These are phyloP conservation scores for Aphanomyces cochlioides DNA, from an alignment of 352 stramenopile species.

Conservation along the genomic window DNA sequence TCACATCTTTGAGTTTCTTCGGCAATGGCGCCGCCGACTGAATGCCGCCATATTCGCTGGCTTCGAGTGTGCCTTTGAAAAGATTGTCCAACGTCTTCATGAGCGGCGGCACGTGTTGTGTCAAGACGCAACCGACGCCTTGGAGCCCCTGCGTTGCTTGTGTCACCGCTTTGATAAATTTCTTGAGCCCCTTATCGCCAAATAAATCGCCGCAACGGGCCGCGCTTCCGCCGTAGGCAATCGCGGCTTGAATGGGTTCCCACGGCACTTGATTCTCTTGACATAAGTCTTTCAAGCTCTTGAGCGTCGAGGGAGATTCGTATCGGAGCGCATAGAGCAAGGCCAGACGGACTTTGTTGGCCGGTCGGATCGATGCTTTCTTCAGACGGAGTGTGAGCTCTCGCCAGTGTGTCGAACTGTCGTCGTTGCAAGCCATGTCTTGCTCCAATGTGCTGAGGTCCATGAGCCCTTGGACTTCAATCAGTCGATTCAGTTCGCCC, in stretches of 20 bases:
- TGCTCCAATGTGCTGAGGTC: slow-evolving; percentile 98
- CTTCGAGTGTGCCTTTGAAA: slow-evolving; percentile 67
- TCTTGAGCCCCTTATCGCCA: slow-evolving; percentile 78
- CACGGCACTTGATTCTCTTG: slow-evolving; percentile 17
- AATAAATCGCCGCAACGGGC: slow-evolving; percentile 71
- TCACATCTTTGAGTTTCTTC: slow-evolving; percentile 94
- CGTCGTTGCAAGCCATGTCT: slow-evolving; percentile 80
- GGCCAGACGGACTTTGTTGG: slow-evolving; percentile 96
- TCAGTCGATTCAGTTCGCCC: slow-evolving; percentile 94
- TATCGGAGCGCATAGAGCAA: slow-evolving; percentile 99
- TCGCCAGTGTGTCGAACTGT: slow-evolving; percentile 78
- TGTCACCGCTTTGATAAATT: slow-evolving; percentile 89
- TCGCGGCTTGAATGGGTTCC: slow-evolving; percentile 50
- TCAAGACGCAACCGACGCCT: slow-evolving; percentile 97
- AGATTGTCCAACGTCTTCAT: slow-evolving; percentile 90
- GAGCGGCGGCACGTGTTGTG: slow-evolving; percentile 96
- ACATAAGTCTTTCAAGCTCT: slow-evolving; percentile 73
- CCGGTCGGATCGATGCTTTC: slow-evolving; percentile 85
- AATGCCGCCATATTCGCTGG: slow-evolving; percentile 92
- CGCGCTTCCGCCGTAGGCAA: slow-evolving; percentile 68
- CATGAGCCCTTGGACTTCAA: slow-evolving; percentile 96
- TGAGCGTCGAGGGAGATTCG: slow-evolving; percentile 87
- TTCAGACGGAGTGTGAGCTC: slow-evolving; percentile 80
- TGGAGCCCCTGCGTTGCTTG: slow-evolving; percentile 92
- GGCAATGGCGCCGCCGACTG: slow-evolving; percentile 94